Evolutionary conservation across 2,329 filamentous ascomycete species (phyloP), one percentile per base, ranked within the genome.

Genomic region (Venturia carpophila): DNA sequence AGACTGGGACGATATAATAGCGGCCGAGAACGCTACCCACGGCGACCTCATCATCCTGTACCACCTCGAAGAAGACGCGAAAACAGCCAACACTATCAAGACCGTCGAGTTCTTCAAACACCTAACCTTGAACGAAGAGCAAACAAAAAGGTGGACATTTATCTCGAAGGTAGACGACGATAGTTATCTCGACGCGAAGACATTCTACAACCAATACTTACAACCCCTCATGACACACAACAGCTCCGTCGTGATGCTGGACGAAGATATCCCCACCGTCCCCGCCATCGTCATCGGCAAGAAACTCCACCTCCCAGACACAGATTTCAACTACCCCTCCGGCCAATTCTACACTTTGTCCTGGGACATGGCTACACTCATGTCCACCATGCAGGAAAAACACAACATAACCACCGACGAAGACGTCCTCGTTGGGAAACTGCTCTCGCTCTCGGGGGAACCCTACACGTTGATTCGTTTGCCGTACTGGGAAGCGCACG

Each of bases 41-140:
- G 73, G 73, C 11, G 73, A 75, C 65, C 69, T 75, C 45, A 74
- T 75, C 67, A 71, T 75, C 2, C 73, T 75, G 5, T 72, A 75
- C 27, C 70, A 73, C 61, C 67, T 67, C 17, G 73, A 75, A 65
- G 62, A 64, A 41, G 70, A 73, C 64, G 70, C 73, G 15, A 42
- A 73, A 7, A 73, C 71, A 3, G 73, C 73, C 43, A 74, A 75
- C 65, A 74, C 73, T 9, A 68, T 75, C 66, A 75, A 75, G 69
- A 74, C 72, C 3, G 67, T 75, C n/a, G 74, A 75, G 67, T 69
- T 75, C 4, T 75, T 72, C 68, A 70, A 72, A 64, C 73, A 71
- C 71, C 70, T 75, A 21, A 66, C 72, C 24, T 52, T 64, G 3
- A 65, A 68, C 11, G 66, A 69, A 17, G 60, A 62, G 3, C 65